Evolutionary conservation across 2,329 filamentous ascomycete species (phyloP).

Genomic region (Neobulgaria alba): DNA sequence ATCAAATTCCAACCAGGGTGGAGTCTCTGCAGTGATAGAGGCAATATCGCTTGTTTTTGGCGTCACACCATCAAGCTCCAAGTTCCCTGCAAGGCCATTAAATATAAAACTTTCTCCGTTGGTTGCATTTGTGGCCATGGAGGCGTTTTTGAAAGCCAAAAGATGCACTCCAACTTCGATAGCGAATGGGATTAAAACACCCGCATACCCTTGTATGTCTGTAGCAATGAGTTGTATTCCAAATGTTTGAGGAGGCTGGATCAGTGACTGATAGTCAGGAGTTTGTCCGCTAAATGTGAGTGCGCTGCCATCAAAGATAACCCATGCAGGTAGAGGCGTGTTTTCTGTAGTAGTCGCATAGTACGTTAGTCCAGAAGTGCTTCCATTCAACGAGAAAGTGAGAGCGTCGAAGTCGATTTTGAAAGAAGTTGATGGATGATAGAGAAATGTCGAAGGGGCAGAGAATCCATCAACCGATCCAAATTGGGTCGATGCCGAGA

Average conservation of each 20-base stretch:
- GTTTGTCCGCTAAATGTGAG: conserved; percentile 65
- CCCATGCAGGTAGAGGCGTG: conserved; percentile 79
- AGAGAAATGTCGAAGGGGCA: conserved; percentile 49
- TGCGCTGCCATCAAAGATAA: conserved; percentile 57
- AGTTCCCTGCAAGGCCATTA: conserved; percentile 37
- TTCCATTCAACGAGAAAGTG: conserved; percentile 50
- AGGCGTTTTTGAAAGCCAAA: conserved; percentile 52
- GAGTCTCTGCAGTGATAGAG: conserved; percentile 45
- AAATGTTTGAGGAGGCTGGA: conserved; percentile 63
- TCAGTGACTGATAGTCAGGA: conserved; percentile 53
- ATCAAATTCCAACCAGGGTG: conserved; percentile 64
- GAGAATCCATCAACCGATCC: conserved; percentile 49
- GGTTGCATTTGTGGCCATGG: conserved; percentile 49
- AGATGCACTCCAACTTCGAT: conserved; percentile 65
- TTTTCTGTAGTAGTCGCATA: conserved; percentile 70
- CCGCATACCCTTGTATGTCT: conserved; percentile 70
- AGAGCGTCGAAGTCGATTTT: conserved; percentile 43
- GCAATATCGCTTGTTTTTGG: conserved; percentile 42
- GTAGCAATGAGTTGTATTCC: conserved; percentile 67
- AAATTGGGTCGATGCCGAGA: conserved; percentile 51
- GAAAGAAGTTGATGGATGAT: conserved; percentile 45
- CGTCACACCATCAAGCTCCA: conserved; percentile 50
- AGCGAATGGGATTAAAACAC: conserved; percentile 55
- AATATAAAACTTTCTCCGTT: conserved; percentile 44
- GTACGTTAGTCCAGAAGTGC: conserved; percentile 49